These are phyloP conservation scores for Phialocephala subalpina DNA, from an alignment of 2,329 filamentous ascomycete species.

Conservation along the genomic window DNA sequence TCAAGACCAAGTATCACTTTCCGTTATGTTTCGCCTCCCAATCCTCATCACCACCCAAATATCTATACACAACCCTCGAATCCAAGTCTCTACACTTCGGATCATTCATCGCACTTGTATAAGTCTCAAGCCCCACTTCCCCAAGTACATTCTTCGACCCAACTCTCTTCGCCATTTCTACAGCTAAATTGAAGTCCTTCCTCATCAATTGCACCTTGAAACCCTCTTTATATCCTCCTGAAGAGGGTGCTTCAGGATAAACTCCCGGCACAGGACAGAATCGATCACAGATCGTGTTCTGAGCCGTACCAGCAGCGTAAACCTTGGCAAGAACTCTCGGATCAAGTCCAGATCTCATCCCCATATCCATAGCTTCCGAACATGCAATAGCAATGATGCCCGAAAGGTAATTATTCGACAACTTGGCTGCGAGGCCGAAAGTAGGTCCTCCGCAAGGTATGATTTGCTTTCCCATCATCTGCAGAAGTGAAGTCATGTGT, in stretches of 20 bases:
- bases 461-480: slow-evolving; percentile 60
- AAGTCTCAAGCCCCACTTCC: slow-evolving; percentile 56
- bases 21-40: slow-evolving; percentile 46
- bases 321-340: slow-evolving; percentile 59
- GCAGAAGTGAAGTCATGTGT: slow-evolving; percentile 52
- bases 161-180: slow-evolving; percentile 61
- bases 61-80: slow-evolving; percentile 65
- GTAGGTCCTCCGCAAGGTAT: slow-evolving; percentile 64
- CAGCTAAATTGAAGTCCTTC: slow-evolving; percentile 64
- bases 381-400: slow-evolving; percentile 65
- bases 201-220: slow-evolving; percentile 68
- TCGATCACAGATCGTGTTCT: slow-evolving; percentile 44
- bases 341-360: slow-evolving; percentile 64
- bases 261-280: slow-evolving; percentile 47
- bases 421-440: slow-evolving; percentile 64
- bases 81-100: slow-evolving; percentile 60
- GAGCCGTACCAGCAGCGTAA: slow-evolving; percentile 54
- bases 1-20: neutral
- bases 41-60: slow-evolving; percentile 60
- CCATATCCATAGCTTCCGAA: slow-evolving; percentile 67
- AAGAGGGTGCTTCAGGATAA: slow-evolving; percentile 42
- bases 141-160: slow-evolving; percentile 59
- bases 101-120: slow-evolving; percentile 59
- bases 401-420: slow-evolving; percentile 68
- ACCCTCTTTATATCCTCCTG: slow-evolving; percentile 52